phyloP scores from a whole-genome alignment of 2,329 filamentous ascomycete genomes.

The Neocucurbitaria cava region DNA sequence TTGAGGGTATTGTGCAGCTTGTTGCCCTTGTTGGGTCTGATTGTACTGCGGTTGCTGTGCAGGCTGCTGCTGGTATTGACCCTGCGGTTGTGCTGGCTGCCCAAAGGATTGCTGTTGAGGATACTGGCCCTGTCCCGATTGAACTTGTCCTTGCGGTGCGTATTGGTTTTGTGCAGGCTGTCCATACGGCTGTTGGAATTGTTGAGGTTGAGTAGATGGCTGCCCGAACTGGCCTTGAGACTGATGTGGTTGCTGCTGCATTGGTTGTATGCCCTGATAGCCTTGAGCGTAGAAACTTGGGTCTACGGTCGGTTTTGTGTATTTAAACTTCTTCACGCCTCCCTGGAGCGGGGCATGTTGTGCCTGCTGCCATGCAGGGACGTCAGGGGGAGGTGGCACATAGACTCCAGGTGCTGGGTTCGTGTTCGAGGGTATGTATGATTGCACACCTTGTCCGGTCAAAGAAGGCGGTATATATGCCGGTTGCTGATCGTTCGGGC shows the following conservation, averaged over 20 bases:
- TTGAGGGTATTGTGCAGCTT: constrained; percentile 16
- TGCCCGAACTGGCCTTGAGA: constrained; percentile 21
- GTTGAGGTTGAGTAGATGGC: constrained; percentile 11
- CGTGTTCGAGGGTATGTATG: constrained; percentile 43
- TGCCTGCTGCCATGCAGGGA: constrained; percentile 47
- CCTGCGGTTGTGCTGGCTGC: constrained; percentile 14
- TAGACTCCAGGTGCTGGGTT: constrained; percentile 47
- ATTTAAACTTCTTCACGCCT: constrained; percentile 40
- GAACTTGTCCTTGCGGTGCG: constrained; percentile 4
- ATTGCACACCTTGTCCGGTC: constrained; percentile 41
- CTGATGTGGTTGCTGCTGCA: constrained; percentile 12
- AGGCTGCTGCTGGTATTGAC: constrained; percentile 24
- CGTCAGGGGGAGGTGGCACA: constrained; percentile 45
- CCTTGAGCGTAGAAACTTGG: constrained; percentile 34
- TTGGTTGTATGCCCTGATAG: constrained; percentile 29
- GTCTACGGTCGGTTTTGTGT: constrained; percentile 38
- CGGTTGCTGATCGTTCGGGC: constrained; percentile 43
- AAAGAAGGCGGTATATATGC: constrained; percentile 44
- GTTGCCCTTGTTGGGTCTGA: constrained; percentile 14
- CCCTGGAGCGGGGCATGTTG: constrained; percentile 44
- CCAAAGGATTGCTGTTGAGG: constrained; percentile 18
- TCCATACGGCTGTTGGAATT: constrained; percentile 15
- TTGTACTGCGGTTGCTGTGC: constrained; percentile 6
- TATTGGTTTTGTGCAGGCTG: constrained; percentile 17
- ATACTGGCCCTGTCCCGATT: constrained; percentile 7